These are phyloP conservation scores for Nepenthes mirabilis DNA, from an alignment of 148 eudicot genomes.

Conservation along the genomic window DNA sequence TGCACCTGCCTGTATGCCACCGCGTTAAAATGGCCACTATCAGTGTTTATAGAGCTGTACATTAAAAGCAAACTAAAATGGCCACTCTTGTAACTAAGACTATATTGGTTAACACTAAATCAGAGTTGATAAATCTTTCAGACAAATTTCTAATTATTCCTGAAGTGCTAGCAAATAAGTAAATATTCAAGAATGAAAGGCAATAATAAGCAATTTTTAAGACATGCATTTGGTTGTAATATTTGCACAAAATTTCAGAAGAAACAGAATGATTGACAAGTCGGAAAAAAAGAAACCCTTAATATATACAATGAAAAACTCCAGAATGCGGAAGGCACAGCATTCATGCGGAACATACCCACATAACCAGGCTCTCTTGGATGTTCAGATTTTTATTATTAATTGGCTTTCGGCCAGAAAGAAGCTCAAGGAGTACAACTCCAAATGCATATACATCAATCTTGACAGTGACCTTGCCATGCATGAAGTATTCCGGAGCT, in stretches of 20 bases:
- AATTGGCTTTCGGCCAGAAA: constrained; percentile 40
- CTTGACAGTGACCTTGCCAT: constrained; percentile 39
- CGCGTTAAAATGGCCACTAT: background rate
- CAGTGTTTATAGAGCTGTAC: background rate
- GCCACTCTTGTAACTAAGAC: too few relatives aligned
- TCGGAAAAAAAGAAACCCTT: background rate
- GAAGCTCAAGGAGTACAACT: constrained; percentile 44
- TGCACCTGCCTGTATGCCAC: constrained; percentile 41
- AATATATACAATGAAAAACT: background rate
- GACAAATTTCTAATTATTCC: too few relatives aligned
- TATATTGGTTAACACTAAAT: too few relatives aligned
- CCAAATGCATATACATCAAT: constrained; percentile 44
- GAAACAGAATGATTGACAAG: background rate
- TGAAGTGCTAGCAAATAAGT: too few relatives aligned
- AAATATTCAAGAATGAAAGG: too few relatives aligned
- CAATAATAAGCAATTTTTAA: too few relatives aligned
- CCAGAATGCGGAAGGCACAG: background rate
- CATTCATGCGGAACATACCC: constrained; percentile 20
- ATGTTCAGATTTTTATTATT: constrained; percentile 30
- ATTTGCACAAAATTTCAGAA: too few relatives aligned
- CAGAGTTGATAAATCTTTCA: too few relatives aligned
- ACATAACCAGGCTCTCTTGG: constrained; percentile 39
- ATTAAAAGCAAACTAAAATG: background rate
- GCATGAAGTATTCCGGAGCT: constrained; percentile 55
- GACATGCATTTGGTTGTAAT: too few relatives aligned